These are phyloP conservation scores for Geosmithia putterillii DNA, from an alignment of 2,329 filamentous ascomycete species.

Conservation along the genomic window DNA sequence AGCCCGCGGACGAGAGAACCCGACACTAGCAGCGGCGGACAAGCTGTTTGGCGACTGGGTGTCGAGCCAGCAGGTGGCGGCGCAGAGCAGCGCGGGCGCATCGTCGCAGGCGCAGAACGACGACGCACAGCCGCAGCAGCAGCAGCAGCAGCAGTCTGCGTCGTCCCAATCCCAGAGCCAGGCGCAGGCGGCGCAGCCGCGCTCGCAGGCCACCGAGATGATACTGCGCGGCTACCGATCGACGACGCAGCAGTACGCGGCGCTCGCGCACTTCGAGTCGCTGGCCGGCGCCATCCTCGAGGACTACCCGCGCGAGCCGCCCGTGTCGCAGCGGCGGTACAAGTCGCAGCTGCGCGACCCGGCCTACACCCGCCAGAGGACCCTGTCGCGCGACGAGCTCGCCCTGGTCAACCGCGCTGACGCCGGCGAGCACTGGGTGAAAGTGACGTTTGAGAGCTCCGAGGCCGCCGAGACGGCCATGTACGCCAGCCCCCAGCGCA, in stretches of 20 bases:
- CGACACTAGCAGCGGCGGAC: slow-evolving; percentile 49
- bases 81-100: slow-evolving; percentile 8
- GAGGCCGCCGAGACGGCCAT: slow-evolving; percentile 59
- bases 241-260: slow-evolving; percentile 63
- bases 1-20: slow-evolving; percentile 38
- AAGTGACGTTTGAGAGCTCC: slow-evolving; percentile 66
- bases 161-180: too few relatives aligned
- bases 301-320: slow-evolving; percentile 82
- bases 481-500: slow-evolving; percentile 57
- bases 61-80: slow-evolving; percentile 27
- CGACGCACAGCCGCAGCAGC: slow-evolving; percentile 21
- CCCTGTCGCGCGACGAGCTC: slow-evolving; percentile 60
- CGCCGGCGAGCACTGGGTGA: slow-evolving; percentile 86
- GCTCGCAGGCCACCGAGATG: slow-evolving; percentile 49
- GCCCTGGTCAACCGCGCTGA: slow-evolving; percentile 69
- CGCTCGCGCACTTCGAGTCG: slow-evolving; percentile 77
- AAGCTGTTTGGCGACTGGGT: slow-evolving; percentile 49
- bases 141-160: slow-evolving; percentile 17
- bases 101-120: slow-evolving; percentile 19
- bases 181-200: slow-evolving; percentile 13
- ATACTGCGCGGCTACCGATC: slow-evolving; percentile 71
- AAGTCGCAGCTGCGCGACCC: slow-evolving; percentile 64
- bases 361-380: slow-evolving; percentile 51
- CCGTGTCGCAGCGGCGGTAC: slow-evolving; percentile 55
- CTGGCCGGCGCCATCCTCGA: slow-evolving; percentile 82